A percentile compares a stretch with the other conserved stretches of the same genome.
These are phyloP conservation scores for Alternaria tenuissima DNA, from an alignment of 2,329 filamentous ascomycete species.

Conservation along the genomic window DNA sequence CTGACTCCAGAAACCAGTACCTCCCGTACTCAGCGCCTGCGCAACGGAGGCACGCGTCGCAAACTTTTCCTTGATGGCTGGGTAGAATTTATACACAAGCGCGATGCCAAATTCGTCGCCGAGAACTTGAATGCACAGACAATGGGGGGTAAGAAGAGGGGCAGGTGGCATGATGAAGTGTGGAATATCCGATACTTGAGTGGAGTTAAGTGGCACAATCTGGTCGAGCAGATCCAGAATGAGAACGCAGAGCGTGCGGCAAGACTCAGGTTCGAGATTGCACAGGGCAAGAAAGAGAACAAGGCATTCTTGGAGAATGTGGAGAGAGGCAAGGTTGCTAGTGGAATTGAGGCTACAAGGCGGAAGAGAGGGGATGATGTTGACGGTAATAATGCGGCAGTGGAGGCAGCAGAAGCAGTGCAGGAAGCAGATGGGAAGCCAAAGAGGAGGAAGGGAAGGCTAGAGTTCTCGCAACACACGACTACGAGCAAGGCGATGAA, in stretches of 20 bases:
- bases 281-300: slow-evolving; percentile 78
- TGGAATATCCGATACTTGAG: slow-evolving; percentile 85
- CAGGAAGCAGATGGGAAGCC: slow-evolving; percentile 46
- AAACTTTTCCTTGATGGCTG: slow-evolving; percentile 83
- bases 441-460: slow-evolving; percentile 39
- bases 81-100: slow-evolving; percentile 82
- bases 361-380: slow-evolving; percentile 60
- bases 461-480: slow-evolving; percentile 73
- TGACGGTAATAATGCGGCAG: slow-evolving; percentile 30
- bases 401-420: slow-evolving; percentile 24
- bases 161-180: slow-evolving; percentile 84
- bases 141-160: slow-evolving; percentile 84
- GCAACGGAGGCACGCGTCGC: slow-evolving; percentile 82
- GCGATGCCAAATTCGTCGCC: slow-evolving; percentile 77
- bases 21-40: slow-evolving; percentile 71
- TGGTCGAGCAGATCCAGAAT: slow-evolving; percentile 78
- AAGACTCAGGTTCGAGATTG: slow-evolving; percentile 79
- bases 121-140: slow-evolving; percentile 79
- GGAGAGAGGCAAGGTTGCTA: slow-evolving; percentile 80
- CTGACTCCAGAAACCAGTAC: slow-evolving; percentile 77
- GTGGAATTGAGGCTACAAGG: slow-evolving; percentile 62
- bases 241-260: slow-evolving; percentile 83
- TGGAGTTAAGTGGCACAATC: slow-evolving; percentile 79
- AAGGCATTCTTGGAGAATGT: slow-evolving; percentile 82
- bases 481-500: slow-evolving; percentile 54